Conservation (phyloP, 768 basidiomycete species). For the Naganishia kalamii region DNA sequence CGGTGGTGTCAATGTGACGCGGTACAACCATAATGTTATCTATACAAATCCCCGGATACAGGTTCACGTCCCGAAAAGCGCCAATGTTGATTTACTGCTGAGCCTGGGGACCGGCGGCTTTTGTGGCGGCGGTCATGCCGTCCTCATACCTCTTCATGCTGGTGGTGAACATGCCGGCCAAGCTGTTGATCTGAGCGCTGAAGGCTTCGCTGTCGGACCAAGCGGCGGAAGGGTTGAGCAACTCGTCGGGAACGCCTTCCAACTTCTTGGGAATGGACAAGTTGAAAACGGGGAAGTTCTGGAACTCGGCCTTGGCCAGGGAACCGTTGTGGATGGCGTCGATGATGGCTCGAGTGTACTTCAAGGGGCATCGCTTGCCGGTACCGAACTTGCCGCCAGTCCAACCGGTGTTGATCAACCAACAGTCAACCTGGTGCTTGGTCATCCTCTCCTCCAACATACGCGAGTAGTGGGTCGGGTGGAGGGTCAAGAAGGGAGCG, state of each 20-base stretch:
- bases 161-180: slow-evolving; percentile 87
- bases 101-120: slow-evolving; percentile 64
- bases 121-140: slow-evolving; percentile 73
- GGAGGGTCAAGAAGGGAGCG: slow-evolving; percentile 98
- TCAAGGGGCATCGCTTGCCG: slow-evolving; percentile 92
- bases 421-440: slow-evolving; percentile 81
- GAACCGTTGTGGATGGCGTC: slow-evolving; percentile 93
- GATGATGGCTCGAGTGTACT: slow-evolving; percentile 90
- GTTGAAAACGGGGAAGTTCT: slow-evolving; percentile 72
- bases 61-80: neutral
- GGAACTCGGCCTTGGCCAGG: slow-evolving; percentile 78
- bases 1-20: neutral
- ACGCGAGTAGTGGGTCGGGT: slow-evolving; percentile 88
- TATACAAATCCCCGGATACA: slow-evolving; percentile 13
- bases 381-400: slow-evolving; percentile 86
- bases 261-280: slow-evolving; percentile 74
- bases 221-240: slow-evolving; percentile 72
- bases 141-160: slow-evolving; percentile 87
- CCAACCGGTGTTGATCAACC: slow-evolving; percentile 92
- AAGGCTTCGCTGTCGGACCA: slow-evolving; percentile 89
- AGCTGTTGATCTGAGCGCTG: slow-evolving; percentile 75
- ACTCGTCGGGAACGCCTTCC: slow-evolving; percentile 79
- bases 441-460: slow-evolving; percentile 96
- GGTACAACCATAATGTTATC: slow-evolving; percentile 1
- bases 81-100: neutral